Evolutionary conservation across 371 early-diverging fungal species (phyloP).

Genomic region (Mucor irregularis): DNA sequence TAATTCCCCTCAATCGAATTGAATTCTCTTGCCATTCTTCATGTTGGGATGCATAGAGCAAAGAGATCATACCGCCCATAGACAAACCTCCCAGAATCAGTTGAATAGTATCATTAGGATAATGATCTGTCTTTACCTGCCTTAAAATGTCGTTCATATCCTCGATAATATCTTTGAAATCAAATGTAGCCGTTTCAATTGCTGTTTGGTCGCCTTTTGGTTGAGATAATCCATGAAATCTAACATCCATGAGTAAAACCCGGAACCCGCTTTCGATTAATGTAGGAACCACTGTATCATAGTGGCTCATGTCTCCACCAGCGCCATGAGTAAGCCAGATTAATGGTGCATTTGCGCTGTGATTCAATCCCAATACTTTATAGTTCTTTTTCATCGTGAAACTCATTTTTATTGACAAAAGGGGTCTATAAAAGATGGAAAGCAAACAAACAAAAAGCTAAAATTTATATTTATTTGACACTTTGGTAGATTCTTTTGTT

Average conservation of each 20-base stretch:
- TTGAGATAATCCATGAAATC: constrained; percentile 40
- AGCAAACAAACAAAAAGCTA: background rate
- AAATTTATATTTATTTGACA: background rate
- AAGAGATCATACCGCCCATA: constrained; percentile 42
- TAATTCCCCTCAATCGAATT: constrained; percentile 15
- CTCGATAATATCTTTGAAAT: constrained; percentile 16
- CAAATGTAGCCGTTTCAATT: background rate
- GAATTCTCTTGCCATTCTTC: constrained; percentile 4
- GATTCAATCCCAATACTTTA: constrained; percentile 11
- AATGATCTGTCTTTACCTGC: constrained; percentile 11
- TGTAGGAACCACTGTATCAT: constrained; percentile 13
- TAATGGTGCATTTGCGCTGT: background rate
- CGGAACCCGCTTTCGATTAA: constrained; percentile 24
- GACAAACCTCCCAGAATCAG: constrained; percentile 39
- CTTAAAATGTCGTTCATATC: constrained; percentile 22
- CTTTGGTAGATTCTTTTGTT: constrained; percentile 17
- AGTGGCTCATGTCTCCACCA: constrained; percentile 38
- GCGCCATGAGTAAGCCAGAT: constrained; percentile 39
- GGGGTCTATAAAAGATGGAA: background rate
- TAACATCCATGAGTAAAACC: constrained; percentile 32
- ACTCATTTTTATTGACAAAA: background rate
- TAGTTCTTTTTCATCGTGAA: constrained; percentile 6
- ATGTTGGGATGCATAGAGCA: constrained; percentile 13
- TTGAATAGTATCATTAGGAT: constrained; percentile 2
- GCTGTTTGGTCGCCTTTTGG: background rate